Base-by-base conservation (phyloP, 495 filamentous ascomycete species). In the Cercophora samala region DNA sequence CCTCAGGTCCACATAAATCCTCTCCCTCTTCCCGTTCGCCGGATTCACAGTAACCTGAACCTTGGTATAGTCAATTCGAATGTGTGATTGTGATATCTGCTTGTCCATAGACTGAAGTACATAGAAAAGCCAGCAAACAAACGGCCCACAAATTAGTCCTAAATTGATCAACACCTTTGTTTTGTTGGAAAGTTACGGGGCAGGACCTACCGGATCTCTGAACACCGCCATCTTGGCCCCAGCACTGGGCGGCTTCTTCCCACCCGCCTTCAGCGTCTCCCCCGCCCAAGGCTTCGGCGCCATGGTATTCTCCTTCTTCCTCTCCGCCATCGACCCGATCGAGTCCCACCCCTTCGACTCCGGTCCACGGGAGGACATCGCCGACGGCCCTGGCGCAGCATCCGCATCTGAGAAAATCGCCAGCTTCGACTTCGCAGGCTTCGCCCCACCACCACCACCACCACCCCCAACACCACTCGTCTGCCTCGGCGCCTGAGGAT, bases 201-300 rank as follows among this genome's bases (percentile, higher is more conserved):
- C 65, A 68, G 71, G 65, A 86, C 93, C 87, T 88, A 98, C 95
- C 91, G 90, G 85, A 83, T 99, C 95, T 81, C 93, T 93, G 84
- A 97, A 99, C 21, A 98, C 86, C 72, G 89, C 81, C 87, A 99
- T 87, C 82, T 97, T 99, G 60, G 91, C 84, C 37, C 86, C 89
- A 65, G 79, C 86, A 23, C 53, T 56, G 22, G 53, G 53, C 72
- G 53, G 53, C 72, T 89, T 85, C 75, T 91, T 93, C 73, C 91
- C 95, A 19, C 90, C 91, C 19, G 87, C 89, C 78, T 95, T 93
- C 79, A 98, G 77, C 42, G 90, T 97, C 80, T 97, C 93, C 32
- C 95, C 95, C 21, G 83, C 90, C 93, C 93, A 97, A 19, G 94
- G 93, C 77, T 88, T 92, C 19, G 93, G 85, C 77, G 94, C 93